Evolutionary conservation across 768 basidiomycete species (phyloP), one percentile per base, ranked within the genome.

Genomic region (Russula foetens): DNA sequence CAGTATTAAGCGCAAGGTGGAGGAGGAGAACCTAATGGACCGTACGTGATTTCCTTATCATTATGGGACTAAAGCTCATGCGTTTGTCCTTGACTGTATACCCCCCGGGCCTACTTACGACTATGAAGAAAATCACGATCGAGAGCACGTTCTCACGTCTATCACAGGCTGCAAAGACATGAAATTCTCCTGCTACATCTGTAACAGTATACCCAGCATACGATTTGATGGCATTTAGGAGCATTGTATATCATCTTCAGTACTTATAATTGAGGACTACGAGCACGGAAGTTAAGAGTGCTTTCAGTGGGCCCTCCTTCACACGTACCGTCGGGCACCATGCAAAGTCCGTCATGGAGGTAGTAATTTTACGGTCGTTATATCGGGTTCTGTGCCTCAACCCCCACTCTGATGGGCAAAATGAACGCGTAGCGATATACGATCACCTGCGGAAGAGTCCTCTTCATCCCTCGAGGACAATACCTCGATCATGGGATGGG

Each of bases 101-200:
- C 92, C 92, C 1, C 74, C 81, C 12, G 88, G 91, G 70, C 86
- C 89, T 1, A n/a, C n/a, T n/a, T n/a, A 93, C 90, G 2, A 86
- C 93, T 66, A 93, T 94, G 92, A 92, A 92, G 79, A 92, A 90
- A 70, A 82, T 93, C 47, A 79, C 84, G 9, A 79, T 92, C 39
- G 88, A 87, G 71, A 83, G 84, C 58, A 77, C 82, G 29, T 84
- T 92, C 68, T 86, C 89, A 26, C 79, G 90, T 55, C 85, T 93
- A 76, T 75, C 92, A 59, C 83, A 84, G 39, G 52, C 65, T 63
- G 69, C 68, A 57, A 59, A 50, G 41, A 35, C 33, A 61, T 63
- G 28, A 21, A 39, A 17, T 26, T 38, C 15, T 29, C 19, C 21
- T 11, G 24, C 44, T n/a, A 28, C 53, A 48, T 26, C 7, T 45